These are phyloP conservation scores for Fusarium chuoi DNA, from an alignment of 2,329 filamentous ascomycete species.

Conservation along the genomic window DNA sequence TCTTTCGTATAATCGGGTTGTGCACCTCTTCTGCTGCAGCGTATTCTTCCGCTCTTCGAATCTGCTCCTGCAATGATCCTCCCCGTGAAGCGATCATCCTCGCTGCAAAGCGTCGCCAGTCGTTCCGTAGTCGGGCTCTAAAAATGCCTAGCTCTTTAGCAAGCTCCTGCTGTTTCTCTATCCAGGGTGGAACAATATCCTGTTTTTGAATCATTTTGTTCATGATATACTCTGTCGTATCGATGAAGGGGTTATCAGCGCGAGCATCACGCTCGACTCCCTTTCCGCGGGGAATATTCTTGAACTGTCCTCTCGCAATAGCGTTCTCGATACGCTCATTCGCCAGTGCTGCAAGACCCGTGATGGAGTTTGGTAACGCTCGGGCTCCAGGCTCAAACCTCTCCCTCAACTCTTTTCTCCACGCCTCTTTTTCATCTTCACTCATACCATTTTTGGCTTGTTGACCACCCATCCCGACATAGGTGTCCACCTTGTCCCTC, in stretches of 20 bases:
- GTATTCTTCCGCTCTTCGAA: constrained; percentile 76
- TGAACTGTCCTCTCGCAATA: constrained; percentile 89
- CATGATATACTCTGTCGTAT: constrained; percentile 97
- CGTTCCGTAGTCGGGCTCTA: constrained; percentile 76
- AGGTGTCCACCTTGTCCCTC: constrained; percentile 66
- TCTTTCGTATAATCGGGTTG: constrained; percentile 66
- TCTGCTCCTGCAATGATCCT: constrained; percentile 78
- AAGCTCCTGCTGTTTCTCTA: constrained; percentile 96
- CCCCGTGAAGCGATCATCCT: constrained; percentile 81
- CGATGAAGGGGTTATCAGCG: constrained; percentile 87
- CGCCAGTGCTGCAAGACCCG: constrained; percentile 83
- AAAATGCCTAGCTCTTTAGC: constrained; percentile 76
- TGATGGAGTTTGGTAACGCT: constrained; percentile 78
- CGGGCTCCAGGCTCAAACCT: constrained; percentile 80
- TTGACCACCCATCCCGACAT: constrained; percentile 60
- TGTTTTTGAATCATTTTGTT: constrained; percentile 98
- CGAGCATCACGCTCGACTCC: constrained; percentile 83
- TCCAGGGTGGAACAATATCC: constrained; percentile 96
- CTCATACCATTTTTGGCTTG: constrained; percentile 65
- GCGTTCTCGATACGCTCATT: constrained; percentile 95
- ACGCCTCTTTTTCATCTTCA: constrained; percentile 76
- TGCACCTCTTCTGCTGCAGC: constrained; percentile 76
- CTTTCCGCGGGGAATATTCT: constrained; percentile 82
- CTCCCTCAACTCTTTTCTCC: constrained; percentile 80
- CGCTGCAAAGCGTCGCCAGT: constrained; percentile 87